These are phyloP conservation scores for Metarhizium guizhouense DNA, from an alignment of 2,329 filamentous ascomycete species.

Conservation along the genomic window DNA sequence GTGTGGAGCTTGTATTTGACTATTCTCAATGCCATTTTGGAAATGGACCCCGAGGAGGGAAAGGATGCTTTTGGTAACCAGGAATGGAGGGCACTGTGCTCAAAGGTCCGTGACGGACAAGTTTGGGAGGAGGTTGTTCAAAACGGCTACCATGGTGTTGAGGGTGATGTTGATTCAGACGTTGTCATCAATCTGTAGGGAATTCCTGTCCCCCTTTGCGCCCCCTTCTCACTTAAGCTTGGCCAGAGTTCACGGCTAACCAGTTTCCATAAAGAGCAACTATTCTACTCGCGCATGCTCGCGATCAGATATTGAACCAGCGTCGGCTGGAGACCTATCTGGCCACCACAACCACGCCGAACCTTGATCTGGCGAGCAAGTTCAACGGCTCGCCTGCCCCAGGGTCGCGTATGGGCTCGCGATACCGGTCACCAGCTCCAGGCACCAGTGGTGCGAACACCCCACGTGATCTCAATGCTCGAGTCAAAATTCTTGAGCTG, in stretches of 20 bases:
- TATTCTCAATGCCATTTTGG: constrained; percentile 81
- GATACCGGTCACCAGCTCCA: constrained; percentile 37
- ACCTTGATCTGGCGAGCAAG: constrained; percentile 61
- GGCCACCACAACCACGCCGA: constrained; percentile 63
- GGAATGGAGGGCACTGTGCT: constrained; percentile 74
- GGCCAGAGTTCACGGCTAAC: not conserved
- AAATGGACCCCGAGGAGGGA: constrained; percentile 82
- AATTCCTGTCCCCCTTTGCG: not conserved
- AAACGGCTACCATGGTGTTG: constrained; percentile 78
- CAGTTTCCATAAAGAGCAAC: constrained; percentile 55
- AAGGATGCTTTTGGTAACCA: constrained; percentile 79
- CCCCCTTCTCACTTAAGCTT: not conserved
- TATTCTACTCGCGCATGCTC: constrained; percentile 81
- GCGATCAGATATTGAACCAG: constrained; percentile 76
- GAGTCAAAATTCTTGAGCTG: constrained; percentile 87
- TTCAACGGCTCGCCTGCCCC: constrained; percentile 39
- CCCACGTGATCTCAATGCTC: constrained; percentile 71
- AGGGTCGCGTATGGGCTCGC: constrained; percentile 24
- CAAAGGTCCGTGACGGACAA: constrained; percentile 77
- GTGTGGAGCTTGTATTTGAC: constrained; percentile 97
- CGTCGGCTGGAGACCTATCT: constrained; percentile 82
- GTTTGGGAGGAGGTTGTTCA: constrained; percentile 93
- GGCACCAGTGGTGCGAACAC: constrained; percentile 63
- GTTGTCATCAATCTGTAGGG: constrained; percentile 81
- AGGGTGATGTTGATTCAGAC: constrained; percentile 88